Conservation (phyloP, 129 eudicot genomes). For the Pseudognaphalium luteoalbum region DNA sequence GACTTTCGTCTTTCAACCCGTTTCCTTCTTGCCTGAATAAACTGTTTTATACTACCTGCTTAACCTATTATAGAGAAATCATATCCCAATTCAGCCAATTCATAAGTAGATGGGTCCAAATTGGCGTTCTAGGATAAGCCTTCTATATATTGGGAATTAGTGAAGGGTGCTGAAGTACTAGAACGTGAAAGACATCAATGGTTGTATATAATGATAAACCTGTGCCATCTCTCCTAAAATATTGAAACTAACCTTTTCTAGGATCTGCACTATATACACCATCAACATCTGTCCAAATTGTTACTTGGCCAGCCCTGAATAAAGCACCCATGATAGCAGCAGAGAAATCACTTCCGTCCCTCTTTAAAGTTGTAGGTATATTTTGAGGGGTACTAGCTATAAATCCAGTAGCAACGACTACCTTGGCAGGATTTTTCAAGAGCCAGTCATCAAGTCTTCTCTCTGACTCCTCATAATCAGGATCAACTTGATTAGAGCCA, state of each 20-base stretch:
- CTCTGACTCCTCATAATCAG: slow-evolving; percentile 85
- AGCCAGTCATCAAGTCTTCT: slow-evolving; percentile 81
- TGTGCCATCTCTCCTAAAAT: slow-evolving; percentile 4
- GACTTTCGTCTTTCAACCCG: not conserved
- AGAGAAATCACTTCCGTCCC: slow-evolving; percentile 98
- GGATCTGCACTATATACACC: slow-evolving; percentile 99
- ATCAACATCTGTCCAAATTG: slow-evolving; percentile 98
- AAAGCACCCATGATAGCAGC: slow-evolving; percentile 98
- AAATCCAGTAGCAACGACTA: slow-evolving; percentile 89
- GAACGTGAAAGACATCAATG: not conserved
- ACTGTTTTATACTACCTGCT: not conserved
- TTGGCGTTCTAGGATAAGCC: not conserved
- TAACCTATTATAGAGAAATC: not conserved
- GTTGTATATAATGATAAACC: not conserved
- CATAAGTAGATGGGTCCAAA: not conserved
- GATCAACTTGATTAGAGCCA: slow-evolving; percentile 92
- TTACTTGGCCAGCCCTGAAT: slow-evolving; percentile 82
- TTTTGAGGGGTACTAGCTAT: slow-evolving; percentile 93
- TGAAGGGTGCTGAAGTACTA: not conserved
- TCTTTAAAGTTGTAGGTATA: slow-evolving; percentile 91
- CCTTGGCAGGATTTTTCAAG: slow-evolving; percentile 56
- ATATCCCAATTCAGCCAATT: not conserved
- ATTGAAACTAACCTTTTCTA: slow-evolving; percentile 68
- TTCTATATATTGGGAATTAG: not conserved
- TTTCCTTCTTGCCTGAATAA: not conserved